These are phyloP conservation scores for Pseudozyma tsukubaensis DNA, from an alignment of 1,284 basidiomycete genomes.

Conservation along the genomic window DNA sequence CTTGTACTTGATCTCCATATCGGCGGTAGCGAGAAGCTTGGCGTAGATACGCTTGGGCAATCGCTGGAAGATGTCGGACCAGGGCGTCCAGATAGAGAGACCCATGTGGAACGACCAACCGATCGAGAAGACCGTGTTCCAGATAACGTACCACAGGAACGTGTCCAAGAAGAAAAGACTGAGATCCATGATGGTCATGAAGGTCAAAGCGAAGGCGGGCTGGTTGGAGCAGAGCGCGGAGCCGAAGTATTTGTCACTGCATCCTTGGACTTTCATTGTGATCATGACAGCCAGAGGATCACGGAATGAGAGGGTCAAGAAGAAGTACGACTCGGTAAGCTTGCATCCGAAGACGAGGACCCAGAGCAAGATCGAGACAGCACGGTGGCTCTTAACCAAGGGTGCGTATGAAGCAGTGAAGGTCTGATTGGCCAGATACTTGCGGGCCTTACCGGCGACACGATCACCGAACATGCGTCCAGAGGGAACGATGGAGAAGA, in stretches of 20 bases:
- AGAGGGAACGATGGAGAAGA: constrained; percentile 66
- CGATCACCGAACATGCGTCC: constrained; percentile 68
- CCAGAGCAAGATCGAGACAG: constrained; percentile 66
- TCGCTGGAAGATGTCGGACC: constrained; percentile 69
- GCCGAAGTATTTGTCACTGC: constrained; percentile 68
- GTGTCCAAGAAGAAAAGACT: constrained; percentile 69
- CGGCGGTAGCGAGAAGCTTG: constrained; percentile 67
- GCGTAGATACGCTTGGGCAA: constrained; percentile 69
- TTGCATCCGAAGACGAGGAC: constrained; percentile 68
- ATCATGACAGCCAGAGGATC: constrained; percentile 68
- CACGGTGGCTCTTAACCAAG: constrained; percentile 57
- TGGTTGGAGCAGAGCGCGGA: constrained; percentile 64
- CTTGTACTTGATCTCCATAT: constrained; percentile 70
- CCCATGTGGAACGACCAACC: constrained; percentile 68
- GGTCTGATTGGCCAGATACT: constrained; percentile 68
- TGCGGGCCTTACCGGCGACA: constrained; percentile 67
- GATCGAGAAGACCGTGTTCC: constrained; percentile 69
- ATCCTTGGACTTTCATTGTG: constrained; percentile 65
- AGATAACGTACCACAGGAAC: constrained; percentile 69
- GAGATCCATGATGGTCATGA: constrained; percentile 68
- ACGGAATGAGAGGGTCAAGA: constrained; percentile 68
- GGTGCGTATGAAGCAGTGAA: constrained; percentile 67
- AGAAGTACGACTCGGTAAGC: constrained; percentile 69
- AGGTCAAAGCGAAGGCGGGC: constrained; percentile 65
- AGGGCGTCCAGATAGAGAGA: constrained; percentile 69